phyloP scores from a whole-genome alignment of 2,329 filamentous ascomycete species.

The Colletotrichum cuscutae region DNA sequence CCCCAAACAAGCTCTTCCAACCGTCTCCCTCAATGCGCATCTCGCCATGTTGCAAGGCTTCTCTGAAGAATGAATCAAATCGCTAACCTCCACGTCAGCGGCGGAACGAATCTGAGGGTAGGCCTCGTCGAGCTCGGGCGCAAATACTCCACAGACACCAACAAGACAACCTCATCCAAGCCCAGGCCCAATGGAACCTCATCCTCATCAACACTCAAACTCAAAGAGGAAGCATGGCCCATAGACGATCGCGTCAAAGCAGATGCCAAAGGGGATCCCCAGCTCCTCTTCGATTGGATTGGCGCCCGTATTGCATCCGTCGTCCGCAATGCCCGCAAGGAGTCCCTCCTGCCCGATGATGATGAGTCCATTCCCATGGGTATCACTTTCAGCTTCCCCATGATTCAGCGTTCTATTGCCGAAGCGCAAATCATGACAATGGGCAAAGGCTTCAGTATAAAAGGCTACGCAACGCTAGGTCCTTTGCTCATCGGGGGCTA shows the following conservation, averaged over 20 bases:
- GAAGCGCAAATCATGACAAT: slow-evolving; percentile 74
- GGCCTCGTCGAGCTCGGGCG: slow-evolving; percentile 72
- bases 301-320: slow-evolving; percentile 81
- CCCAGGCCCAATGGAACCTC: slow-evolving; percentile 31
- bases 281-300: slow-evolving; percentile 84
- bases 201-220: slow-evolving; percentile 60
- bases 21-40: not conserved
- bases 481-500: slow-evolving; percentile 70
- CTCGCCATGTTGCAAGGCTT: not conserved
- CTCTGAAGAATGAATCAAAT: not conserved
- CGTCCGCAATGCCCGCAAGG: slow-evolving; percentile 65
- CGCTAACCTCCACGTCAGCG: slow-evolving; percentile 52
- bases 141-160: slow-evolving; percentile 38
- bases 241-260: slow-evolving; percentile 79
- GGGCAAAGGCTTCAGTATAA: slow-evolving; percentile 77
- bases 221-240: slow-evolving; percentile 77
- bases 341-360: slow-evolving; percentile 51
- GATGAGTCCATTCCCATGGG: slow-evolving; percentile 68
- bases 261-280: slow-evolving; percentile 66
- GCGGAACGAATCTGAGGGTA: slow-evolving; percentile 75
- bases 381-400: slow-evolving; percentile 78
- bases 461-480: slow-evolving; percentile 68
- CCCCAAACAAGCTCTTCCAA: not conserved
- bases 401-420: slow-evolving; percentile 71
- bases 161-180: not conserved